These are phyloP conservation scores for Penicillium paradoxum DNA, from an alignment of 495 filamentous ascomycete genomes.

Conservation along the genomic window DNA sequence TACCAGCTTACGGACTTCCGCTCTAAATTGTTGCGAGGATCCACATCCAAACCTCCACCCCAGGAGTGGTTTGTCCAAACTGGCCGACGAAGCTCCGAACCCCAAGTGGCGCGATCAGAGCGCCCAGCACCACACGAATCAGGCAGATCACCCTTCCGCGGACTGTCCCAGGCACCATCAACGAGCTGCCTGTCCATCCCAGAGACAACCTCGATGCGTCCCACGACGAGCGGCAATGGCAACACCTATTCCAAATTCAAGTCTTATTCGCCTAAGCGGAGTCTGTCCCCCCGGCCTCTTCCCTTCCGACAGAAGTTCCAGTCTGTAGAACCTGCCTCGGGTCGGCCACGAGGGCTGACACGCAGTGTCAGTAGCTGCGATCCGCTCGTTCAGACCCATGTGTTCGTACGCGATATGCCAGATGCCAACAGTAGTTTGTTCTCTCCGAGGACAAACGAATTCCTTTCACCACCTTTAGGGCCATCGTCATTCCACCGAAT, in stretches of 20 bases:
- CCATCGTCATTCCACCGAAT: conserved; percentile 25
- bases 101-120: conserved; percentile 26
- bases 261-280: conserved; percentile 34
- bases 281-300: conserved; percentile 38
- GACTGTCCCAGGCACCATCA: conserved; percentile 25
- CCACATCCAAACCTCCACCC: conserved; percentile 34
- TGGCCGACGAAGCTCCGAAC: conserved; percentile 31
- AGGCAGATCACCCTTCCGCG: conserved; percentile 17
- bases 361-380: conserved; percentile 26
- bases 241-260: conserved; percentile 17
- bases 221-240: conserved; percentile 26
- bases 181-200: conserved; percentile 28
- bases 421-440: conserved; percentile 36
- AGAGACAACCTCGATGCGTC: conserved; percentile 23
- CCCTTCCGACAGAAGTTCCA: conserved; percentile 42
- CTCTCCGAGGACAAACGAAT: conserved; percentile 47
- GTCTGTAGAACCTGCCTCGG: conserved; percentile 21
- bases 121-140: conserved; percentile 11
- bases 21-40: conserved; percentile 39
- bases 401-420: conserved; percentile 37
- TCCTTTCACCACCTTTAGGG: conserved; percentile 35
- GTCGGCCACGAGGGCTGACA: conserved; percentile 15
- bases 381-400: conserved; percentile 30
- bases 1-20: conserved; percentile 92
- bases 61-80: conserved; percentile 33